Evolutionary conservation across 108 stramenopile species (phyloP).

Genomic region (Mediolabrus comicus): DNA sequence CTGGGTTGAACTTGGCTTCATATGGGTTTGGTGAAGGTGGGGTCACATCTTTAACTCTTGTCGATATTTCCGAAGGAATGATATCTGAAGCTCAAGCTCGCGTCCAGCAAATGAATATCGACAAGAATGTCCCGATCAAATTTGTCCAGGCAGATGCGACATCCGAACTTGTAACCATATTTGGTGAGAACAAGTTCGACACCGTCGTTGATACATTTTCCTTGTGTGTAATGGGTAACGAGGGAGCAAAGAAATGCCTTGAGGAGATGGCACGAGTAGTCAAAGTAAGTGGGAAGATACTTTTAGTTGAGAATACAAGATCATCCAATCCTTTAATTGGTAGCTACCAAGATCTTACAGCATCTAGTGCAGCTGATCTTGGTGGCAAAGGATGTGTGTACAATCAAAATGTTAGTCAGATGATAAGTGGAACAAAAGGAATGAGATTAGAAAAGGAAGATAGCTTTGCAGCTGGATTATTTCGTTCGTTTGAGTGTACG

Average conservation of each 20-base stretch:
- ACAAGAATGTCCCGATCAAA: slow-evolving; percentile 26
- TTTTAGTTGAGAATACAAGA: slow-evolving; percentile 81
- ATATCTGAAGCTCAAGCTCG: slow-evolving; percentile 52
- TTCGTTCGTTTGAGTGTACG: slow-evolving; percentile 67
- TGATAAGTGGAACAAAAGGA: slow-evolving; percentile 53
- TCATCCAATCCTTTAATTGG: slow-evolving; percentile 72
- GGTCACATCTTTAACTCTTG: slow-evolving; percentile 64
- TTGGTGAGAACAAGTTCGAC: slow-evolving; percentile 70
- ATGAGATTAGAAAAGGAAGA: slow-evolving; percentile 49
- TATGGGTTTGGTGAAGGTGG: slow-evolving; percentile 47
- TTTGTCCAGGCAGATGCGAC: slow-evolving; percentile 84
- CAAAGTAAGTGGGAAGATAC: slow-evolving; percentile 45
- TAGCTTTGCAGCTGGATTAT: slow-evolving; percentile 67
- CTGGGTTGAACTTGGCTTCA: slow-evolving; percentile 73
- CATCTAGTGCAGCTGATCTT: slow-evolving; percentile 59
- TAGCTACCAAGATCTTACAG: slow-evolving; percentile 80
- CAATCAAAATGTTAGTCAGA: slow-evolving; percentile 77
- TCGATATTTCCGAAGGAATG: slow-evolving; percentile 84
- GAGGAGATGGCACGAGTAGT: slow-evolving; percentile 65
- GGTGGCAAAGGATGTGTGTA: slow-evolving; percentile 89
- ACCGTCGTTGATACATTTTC: slow-evolving; percentile 86
- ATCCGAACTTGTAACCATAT: slow-evolving; percentile 50
- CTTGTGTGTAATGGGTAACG: slow-evolving; percentile 81
- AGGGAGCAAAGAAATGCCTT: slow-evolving; percentile 63
- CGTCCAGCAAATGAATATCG: slow-evolving; percentile 5